Percentiles rank a stretch among this genome's conserved stretches.
Conservation (phyloP, 2,329 filamentous ascomycete species). For the Phoma sp. region DNA sequence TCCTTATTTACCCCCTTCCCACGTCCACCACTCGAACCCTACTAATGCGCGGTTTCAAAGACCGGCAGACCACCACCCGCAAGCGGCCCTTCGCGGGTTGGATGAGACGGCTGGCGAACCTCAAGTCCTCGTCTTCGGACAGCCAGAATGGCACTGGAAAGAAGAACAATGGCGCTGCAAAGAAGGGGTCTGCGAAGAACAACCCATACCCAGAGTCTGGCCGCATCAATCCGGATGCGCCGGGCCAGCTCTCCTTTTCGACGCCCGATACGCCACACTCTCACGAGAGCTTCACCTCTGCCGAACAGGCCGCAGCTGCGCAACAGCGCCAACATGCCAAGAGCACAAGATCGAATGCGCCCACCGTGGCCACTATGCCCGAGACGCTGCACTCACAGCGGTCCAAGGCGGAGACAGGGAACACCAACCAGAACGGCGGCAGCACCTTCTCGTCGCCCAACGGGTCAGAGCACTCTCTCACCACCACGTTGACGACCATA, state of each 20-base stretch:
- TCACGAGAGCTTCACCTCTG: conserved; percentile 64
- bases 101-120: conserved; percentile 91
- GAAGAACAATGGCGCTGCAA: conserved; percentile 53
- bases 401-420: conserved; percentile 82
- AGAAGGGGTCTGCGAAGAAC: conserved; percentile 75
- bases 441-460: conserved; percentile 84
- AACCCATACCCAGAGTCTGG: conserved; percentile 92
- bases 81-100: conserved; percentile 89
- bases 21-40: conserved; percentile 3
- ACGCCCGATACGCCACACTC: conserved; percentile 54
- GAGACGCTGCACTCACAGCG: conserved; percentile 79
- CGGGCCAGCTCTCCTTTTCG: conserved; percentile 56
- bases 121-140: conserved; percentile 78
- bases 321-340: conserved; percentile 64
- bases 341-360: conserved; percentile 76
- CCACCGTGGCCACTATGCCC: conserved; percentile 83
- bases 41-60: conserved; percentile 31
- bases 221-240: conserved; percentile 57
- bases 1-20: conserved; percentile 1
- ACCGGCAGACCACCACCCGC: conserved; percentile 73
- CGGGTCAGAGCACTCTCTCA: conserved; percentile 79
- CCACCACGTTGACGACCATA: conserved; percentile 85
- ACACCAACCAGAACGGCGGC: conserved; percentile 67
- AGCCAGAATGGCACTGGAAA: conserved; percentile 52
- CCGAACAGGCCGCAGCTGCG: conserved; percentile 57